Percentiles rank a stretch among this genome's conserved stretches.
Evolutionary conservation across 164 flowering plant species (phyloP).

Genomic region (Cinnamomum micranthum): DNA sequence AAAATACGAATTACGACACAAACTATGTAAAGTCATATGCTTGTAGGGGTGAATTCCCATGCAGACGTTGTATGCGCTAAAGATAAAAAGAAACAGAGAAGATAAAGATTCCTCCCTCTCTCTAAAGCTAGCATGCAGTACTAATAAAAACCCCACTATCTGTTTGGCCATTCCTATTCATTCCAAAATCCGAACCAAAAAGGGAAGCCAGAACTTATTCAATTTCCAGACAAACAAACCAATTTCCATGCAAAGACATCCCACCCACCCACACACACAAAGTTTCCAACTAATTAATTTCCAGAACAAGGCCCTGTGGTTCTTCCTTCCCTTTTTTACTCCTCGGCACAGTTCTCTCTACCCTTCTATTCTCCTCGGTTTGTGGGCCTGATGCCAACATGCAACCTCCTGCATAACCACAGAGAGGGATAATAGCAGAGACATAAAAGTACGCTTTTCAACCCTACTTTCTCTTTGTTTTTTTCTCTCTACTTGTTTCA

Average conservation of each 20-base stretch:
- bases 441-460: background rate
- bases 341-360: background rate
- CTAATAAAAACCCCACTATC: background rate
- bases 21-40: background rate
- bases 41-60: background rate
- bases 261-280: background rate
- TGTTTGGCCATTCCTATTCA: constrained; percentile 3
- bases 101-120: background rate
- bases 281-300: background rate
- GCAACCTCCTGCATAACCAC: background rate
- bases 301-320: background rate
- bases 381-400: constrained; percentile 4
- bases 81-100: background rate
- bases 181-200: background rate
- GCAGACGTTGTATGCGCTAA: background rate
- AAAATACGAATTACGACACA: background rate
- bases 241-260: background rate
- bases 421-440: background rate
- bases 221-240: too few species aligned
- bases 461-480: too few species aligned
- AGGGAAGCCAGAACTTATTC: background rate
- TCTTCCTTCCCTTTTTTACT: background rate
- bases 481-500: background rate
- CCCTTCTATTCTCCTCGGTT: constrained; percentile 3
- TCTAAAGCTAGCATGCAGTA: background rate